These are phyloP conservation scores for Neurospora tetrasperma DNA, from an alignment of 495 filamentous ascomycete species.

Conservation along the genomic window DNA sequence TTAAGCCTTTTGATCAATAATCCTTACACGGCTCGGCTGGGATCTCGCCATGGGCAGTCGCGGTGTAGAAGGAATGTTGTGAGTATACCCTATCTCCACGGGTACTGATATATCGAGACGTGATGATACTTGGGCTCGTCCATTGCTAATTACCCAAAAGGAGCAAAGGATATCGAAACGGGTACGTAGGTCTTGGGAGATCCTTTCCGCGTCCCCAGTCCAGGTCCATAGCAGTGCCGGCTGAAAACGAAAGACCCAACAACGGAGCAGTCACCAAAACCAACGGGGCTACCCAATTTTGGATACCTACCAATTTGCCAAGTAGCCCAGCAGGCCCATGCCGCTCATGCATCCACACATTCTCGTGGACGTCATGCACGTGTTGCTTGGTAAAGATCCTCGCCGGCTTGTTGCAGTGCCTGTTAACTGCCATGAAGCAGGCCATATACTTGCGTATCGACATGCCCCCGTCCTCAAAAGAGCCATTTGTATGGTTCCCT, in stretches of 20 bases:
- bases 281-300: neutral
- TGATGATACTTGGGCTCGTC: neutral
- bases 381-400: neutral
- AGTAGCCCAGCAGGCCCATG: neutral
- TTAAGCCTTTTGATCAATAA: neutral
- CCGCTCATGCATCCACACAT: neutral
- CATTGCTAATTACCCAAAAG: neutral
- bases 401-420: neutral
- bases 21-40: neutral
- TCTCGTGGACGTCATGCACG: neutral
- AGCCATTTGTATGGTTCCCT: neutral
- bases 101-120: neutral
- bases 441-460: neutral
- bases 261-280: neutral
- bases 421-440: neutral
- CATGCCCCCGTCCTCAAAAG: neutral
- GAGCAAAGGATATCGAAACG: neutral
- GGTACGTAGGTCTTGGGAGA: neutral
- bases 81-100: too few relatives aligned
- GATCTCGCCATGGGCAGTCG: neutral
- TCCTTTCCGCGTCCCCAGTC: neutral
- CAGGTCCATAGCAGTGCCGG: neutral
- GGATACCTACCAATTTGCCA: neutral
- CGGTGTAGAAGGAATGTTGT: neutral
- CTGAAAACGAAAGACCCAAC: neutral